Evolutionary conservation across 495 filamentous ascomycete genomes (phyloP), one percentile per base, ranked within the genome.

Genomic region (Daldinia grandis): DNA sequence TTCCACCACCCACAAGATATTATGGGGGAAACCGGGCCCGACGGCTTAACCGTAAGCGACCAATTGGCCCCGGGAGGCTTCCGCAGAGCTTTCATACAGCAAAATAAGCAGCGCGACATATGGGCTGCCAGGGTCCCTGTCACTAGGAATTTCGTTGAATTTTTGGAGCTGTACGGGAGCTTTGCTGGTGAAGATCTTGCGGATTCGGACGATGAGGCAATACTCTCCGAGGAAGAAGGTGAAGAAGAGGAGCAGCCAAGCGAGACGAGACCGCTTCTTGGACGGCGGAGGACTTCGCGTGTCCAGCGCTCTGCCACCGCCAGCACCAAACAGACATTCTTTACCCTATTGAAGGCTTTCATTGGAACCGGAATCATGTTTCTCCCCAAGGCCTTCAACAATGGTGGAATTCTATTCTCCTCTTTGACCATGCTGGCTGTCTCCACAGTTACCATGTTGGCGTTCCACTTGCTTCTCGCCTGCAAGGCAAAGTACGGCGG

Each of bases 141-240:
- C 15, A 89, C 90, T 0, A 77, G 78, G n/a, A 87, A 87, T 68
- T 92, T 92, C 66, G 84, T 90, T 35, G 86, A 89, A 42, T 92
- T 91, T 67, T 81, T 92, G 10, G 87, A 90, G 50, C 76, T 92
- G 5, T 92, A 92, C 74, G 90, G 89, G 0, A 86, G 83, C 54
- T 92, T 92, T 74, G 90, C 90, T 0, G 90, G 90, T 6, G 90
- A 92, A 71, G 89, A 92, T 63, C 82, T 92, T 12, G 85, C 79
- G 3, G 90, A 92, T 50, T 86, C 87, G 0, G 88, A 89, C 58
- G 86, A 89, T 38, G 89, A 91, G 55, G 83, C 81, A 21, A 76
- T 83, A 15, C 60, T 76, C 5, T 81, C 78, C 0, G 80, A 78
- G 9, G 83, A 82, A 3, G 82, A 83, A 5, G 84, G 81, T 17